phyloP scores from a whole-genome alignment of 176 grass and related monocot species.

The Raddia distichophylla region DNA sequence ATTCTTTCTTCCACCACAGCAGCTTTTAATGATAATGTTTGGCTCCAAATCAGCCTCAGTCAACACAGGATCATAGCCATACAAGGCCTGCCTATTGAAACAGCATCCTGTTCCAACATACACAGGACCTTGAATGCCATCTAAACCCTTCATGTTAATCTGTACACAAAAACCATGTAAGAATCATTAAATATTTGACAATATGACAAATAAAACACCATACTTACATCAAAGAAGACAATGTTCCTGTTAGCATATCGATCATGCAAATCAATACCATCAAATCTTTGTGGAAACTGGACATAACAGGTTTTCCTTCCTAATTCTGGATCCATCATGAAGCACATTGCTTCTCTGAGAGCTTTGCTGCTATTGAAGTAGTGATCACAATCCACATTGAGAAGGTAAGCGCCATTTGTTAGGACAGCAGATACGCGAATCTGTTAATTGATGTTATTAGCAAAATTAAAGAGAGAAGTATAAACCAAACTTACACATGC shows the following conservation, averaged over 20 bases:
- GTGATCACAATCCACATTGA: conserved; percentile 99
- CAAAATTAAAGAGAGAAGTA: conserved; percentile 28
- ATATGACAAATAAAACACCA: not conserved
- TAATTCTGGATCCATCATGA: conserved; percentile 89
- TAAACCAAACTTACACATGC: not conserved
- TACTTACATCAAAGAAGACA: conserved; percentile 96
- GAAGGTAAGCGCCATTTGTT: conserved; percentile 94
- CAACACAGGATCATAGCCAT: conserved; percentile 89
- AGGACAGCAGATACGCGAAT: conserved; percentile 94
- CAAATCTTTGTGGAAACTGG: conserved; percentile 97
- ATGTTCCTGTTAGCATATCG: conserved; percentile 97
- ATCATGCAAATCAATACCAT: conserved; percentile 90
- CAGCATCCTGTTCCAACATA: conserved; percentile 93
- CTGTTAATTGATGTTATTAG: conserved; percentile 41
- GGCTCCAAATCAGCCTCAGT: conserved; percentile 97
- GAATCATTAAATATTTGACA: conserved; percentile 1
- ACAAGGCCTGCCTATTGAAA: conserved; percentile 91
- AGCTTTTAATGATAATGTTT: conserved; percentile 91
- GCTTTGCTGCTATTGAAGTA: conserved; percentile 99
- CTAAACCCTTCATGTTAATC: conserved; percentile 98
- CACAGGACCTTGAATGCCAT: conserved; percentile 92
- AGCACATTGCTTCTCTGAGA: conserved; percentile 97
- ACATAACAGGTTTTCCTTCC: conserved; percentile 92
- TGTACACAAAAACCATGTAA: conserved; percentile 41
- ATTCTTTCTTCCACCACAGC: conserved; percentile 95